Percentiles rank a stretch among this genome's conserved stretches.
Evolutionary conservation across 192 early-diverging fungal genomes (phyloP).

Genomic region (Mortierella alpina): DNA sequence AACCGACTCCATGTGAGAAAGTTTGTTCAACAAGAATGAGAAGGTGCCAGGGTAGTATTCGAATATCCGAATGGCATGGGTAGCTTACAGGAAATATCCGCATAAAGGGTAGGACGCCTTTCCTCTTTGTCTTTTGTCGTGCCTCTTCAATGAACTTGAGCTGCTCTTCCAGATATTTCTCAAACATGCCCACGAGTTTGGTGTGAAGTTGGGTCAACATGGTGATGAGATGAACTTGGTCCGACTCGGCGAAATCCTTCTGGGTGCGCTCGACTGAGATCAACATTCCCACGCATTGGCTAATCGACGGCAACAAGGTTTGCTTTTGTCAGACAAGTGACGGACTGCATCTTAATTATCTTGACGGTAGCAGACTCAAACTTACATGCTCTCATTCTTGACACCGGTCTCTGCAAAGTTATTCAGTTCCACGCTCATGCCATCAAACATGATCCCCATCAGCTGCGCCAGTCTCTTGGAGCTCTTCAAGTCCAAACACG

Average conservation of each 20-base stretch:
- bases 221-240: slow-evolving; percentile 76
- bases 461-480: slow-evolving; percentile 70
- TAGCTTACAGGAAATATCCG: slow-evolving; percentile 85
- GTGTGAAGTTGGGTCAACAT: slow-evolving; percentile 75
- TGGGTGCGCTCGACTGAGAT: slow-evolving; percentile 77
- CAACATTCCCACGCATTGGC: slow-evolving; percentile 86
- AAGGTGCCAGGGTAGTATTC: not conserved
- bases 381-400: slow-evolving; percentile 77
- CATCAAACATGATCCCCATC: slow-evolving; percentile 83
- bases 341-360: not conserved
- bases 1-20: not conserved
- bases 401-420: slow-evolving; percentile 79
- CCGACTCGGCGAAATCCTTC: slow-evolving; percentile 75
- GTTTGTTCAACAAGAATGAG: not conserved
- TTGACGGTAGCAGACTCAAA: not conserved
- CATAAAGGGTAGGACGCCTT: slow-evolving; percentile 90
- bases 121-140: slow-evolving; percentile 86
- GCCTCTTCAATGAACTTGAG: slow-evolving; percentile 91
- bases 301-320: slow-evolving; percentile 21
- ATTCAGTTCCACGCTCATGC: slow-evolving; percentile 77
- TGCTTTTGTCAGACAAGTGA: not conserved
- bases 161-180: slow-evolving; percentile 89
- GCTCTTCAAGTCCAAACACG: slow-evolving; percentile 75
- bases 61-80: not conserved
- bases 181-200: slow-evolving; percentile 77